phyloP scores from a whole-genome alignment of 106 monocot genomes.

The Xerophyta viscosa region DNA sequence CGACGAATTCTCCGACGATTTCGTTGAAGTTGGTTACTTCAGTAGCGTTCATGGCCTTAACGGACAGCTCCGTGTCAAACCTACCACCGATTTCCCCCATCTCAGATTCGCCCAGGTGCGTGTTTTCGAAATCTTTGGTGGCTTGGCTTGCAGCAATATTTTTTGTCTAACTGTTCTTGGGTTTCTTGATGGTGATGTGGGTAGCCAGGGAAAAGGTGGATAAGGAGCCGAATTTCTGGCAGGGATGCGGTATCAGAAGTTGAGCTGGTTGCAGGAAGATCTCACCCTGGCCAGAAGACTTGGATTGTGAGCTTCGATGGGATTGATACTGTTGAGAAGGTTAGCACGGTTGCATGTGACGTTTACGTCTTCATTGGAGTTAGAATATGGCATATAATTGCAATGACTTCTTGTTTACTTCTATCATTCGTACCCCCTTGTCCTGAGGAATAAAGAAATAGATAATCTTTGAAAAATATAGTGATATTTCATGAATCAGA shows the following conservation, averaged over 20 bases:
- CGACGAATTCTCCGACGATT: too few relatives aligned
- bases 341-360: neutral
- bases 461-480: too few relatives aligned
- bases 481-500: too few relatives aligned
- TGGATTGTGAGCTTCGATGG: slow-evolving; percentile 78
- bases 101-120: slow-evolving; percentile 41
- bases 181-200: neutral
- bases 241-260: slow-evolving; percentile 49
- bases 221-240: slow-evolving; percentile 45
- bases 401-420: too few relatives aligned
- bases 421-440: too few relatives aligned
- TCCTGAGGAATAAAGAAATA: too few relatives aligned
- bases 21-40: slow-evolving; percentile 42
- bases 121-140: neutral
- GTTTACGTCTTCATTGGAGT: neutral
- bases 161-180: neutral
- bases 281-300: slow-evolving; percentile 56
- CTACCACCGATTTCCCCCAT: slow-evolving; percentile 59
- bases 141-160: neutral
- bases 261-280: slow-evolving; percentile 56
- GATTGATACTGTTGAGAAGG: slow-evolving; percentile 67
- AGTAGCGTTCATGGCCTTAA: slow-evolving; percentile 42
- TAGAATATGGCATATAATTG: neutral
- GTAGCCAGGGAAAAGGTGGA: slow-evolving; percentile 90
- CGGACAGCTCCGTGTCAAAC: slow-evolving; percentile 46